Base-by-base conservation (phyloP, 352 stramenopile species). In the Phytophthora cactorum region DNA sequence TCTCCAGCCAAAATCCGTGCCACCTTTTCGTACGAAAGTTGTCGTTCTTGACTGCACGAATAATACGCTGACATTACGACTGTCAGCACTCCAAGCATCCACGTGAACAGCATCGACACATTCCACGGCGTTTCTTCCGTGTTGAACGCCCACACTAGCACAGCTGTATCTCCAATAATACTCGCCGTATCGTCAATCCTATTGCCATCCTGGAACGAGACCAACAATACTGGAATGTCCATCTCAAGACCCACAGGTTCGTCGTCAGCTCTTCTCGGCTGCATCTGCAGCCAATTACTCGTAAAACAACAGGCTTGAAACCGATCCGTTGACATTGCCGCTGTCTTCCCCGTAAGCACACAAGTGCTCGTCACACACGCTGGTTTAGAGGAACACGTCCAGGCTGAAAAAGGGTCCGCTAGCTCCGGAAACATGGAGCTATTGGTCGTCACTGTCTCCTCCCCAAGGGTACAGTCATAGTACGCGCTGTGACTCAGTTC, bases 101-200 rank as follows among this genome's bases (percentile, higher is more conserved):
- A 92, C 27, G 79, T 86, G 14, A 89, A 47, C 11, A 81, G 59
- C 84, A 92, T 92, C 9, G 82, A 85, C 28, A 75, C 29, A 47
- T 92, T 90, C 84, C 84, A 92, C 15, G 79, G 77, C 58, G 65
- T 82, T 57, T 87, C 79, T 25, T 87, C 69, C 3, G 59, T 45
- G 17, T 75, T 73, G 55, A 86, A 78, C 1, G 65, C 79, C 36
- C 59, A 74, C 15, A 77, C 67, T 0, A 65, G 28, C 34, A 81
- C 56, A 8, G 55, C 61, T 0, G 43, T 46, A 12, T 46, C 44
- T 27, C 53, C 60, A 52, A 69, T 68, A 2, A 59, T 69, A 49
- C 44, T 57, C 29, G 72, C 50, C 9, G 70, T 64, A 28, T 59
- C 59, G 11, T 79, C 63, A 46, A 89, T 68, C 15, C 32, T 22